Percentiles rank a stretch among this genome's conserved stretches.
These are phyloP conservation scores for Populus hybrid DNA, from an alignment of 441 rosid genomes.

Conservation along the genomic window DNA sequence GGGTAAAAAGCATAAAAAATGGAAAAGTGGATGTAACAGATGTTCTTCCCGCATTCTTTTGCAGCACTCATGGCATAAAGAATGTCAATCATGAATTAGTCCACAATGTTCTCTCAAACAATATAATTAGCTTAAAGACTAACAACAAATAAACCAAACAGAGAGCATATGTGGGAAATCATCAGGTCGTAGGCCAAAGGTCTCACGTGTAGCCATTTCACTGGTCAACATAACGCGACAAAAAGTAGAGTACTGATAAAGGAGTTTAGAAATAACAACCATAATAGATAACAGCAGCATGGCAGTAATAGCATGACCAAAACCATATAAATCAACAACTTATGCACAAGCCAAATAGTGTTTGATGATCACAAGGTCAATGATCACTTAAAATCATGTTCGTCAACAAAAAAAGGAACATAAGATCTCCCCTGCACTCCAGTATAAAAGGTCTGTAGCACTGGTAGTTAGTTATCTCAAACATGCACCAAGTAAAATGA, in stretches of 20 bases:
- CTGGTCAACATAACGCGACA: background rate
- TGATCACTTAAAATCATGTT: background rate
- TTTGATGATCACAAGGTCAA: background rate
- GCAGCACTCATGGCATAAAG: background rate
- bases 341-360: background rate
- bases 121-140: background rate
- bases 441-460: background rate
- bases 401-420: background rate
- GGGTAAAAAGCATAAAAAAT: background rate
- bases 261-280: background rate
- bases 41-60: background rate
- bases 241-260: background rate
- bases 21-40: background rate
- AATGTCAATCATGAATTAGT: background rate
- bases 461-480: background rate
- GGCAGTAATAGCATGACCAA: background rate
- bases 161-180: background rate
- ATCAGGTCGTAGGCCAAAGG: background rate
- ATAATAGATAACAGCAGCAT: background rate
- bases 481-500: background rate
- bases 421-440: background rate
- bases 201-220: background rate
- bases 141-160: background rate
- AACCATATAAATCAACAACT: background rate
- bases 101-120: background rate